Conservation (phyloP, 1,284 basidiomycete species). For the Inonotus obliquus region DNA sequence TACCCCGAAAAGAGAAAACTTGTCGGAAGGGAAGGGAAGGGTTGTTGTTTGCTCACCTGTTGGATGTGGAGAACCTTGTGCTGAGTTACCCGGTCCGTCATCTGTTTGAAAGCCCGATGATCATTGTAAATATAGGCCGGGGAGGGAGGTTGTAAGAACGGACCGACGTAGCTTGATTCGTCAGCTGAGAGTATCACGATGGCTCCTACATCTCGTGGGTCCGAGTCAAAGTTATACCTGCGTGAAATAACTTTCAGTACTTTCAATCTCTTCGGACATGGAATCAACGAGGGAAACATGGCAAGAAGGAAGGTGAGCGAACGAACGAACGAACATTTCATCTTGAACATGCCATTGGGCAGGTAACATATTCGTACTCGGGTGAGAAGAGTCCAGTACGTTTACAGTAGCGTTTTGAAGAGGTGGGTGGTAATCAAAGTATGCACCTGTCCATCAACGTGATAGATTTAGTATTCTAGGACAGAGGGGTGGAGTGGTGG, state of each 20-base stretch:
- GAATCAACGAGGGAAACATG: background rate
- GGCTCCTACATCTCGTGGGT: constrained; percentile 65
- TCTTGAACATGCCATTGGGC: constrained; percentile 57
- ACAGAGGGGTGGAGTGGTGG: background rate
- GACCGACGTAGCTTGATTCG: constrained; percentile 61
- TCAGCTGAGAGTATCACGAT: constrained; percentile 64
- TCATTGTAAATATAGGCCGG: background rate
- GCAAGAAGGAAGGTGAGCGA: background rate
- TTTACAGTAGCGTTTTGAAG: constrained; percentile 62
- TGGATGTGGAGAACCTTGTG: constrained; percentile 64
- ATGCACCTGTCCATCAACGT: constrained; percentile 40
- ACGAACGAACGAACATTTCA: constrained; percentile 38
- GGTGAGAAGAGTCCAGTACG: constrained; percentile 57
- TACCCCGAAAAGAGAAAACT: background rate
- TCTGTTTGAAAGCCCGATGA: constrained; percentile 35
- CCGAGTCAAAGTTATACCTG: constrained; percentile 76
- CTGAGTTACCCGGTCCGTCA: constrained; percentile 40
- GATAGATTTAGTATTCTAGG: background rate
- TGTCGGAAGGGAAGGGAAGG: background rate
- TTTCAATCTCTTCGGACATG: too few relatives aligned
- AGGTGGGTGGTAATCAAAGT: constrained; percentile 73
- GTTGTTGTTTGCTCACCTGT: constrained; percentile 36
- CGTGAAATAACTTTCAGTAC: too few relatives aligned
- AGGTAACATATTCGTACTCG: constrained; percentile 62
- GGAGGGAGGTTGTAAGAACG: constrained; percentile 20